phyloP scores from a whole-genome alignment of 345 rosid genomes.

The Hypericum perforatum region DNA sequence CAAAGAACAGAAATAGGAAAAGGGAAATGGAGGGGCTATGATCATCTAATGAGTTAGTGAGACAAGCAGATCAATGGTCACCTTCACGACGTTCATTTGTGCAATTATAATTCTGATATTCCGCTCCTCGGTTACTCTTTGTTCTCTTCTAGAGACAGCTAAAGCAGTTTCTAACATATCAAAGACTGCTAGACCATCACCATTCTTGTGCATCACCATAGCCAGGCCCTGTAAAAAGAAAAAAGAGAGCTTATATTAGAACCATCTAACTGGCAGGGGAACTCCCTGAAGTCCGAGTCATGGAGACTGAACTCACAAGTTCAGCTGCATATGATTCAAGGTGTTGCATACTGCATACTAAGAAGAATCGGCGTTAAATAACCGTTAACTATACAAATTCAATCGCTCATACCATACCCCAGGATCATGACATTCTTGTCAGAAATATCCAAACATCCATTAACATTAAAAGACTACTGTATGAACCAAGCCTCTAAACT shows the following conservation, averaged over 20 bases:
- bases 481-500: no score
- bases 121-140: conserved; percentile 71
- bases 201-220: conserved; percentile 80
- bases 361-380: no score
- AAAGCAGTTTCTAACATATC: conserved; percentile 69
- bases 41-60: neutral
- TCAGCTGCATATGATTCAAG: no score
- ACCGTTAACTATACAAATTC: no score
- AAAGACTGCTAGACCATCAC: conserved; percentile 68
- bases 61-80: conserved; percentile 13
- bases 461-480: no score
- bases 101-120: conserved; percentile 71
- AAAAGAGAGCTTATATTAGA: neutral
- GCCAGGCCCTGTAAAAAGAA: conserved; percentile 61
- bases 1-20: no score
- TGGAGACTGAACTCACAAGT: neutral
- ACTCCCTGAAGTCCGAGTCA: no score
- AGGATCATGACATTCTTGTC: no score
- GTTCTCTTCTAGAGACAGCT: conserved; percentile 40
- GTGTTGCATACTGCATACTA: no score
- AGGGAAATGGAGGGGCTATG: neutral
- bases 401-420: no score
- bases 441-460: no score
- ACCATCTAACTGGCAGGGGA: neutral
- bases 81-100: conserved; percentile 80